Percentiles rank a stretch among this genome's conserved stretches.
These are phyloP conservation scores for Alternaria sp. DNA, from an alignment of 2,329 filamentous ascomycete species.

Conservation along the genomic window DNA sequence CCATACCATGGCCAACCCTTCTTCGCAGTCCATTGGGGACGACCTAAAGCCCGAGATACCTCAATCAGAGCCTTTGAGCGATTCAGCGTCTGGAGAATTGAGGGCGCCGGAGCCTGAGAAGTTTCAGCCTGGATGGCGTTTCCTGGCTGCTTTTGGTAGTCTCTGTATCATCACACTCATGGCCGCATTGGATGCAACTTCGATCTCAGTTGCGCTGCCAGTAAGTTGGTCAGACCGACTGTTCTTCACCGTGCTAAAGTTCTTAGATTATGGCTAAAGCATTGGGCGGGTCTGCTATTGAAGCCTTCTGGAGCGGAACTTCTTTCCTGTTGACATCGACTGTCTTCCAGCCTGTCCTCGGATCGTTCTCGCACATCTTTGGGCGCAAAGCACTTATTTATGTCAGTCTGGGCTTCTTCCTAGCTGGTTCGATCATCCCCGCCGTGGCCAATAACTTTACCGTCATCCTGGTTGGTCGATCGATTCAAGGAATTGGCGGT, in stretches of 20 bases:
- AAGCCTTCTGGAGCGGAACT: conserved; percentile 56
- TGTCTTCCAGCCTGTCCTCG: conserved; percentile 53
- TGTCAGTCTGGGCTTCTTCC: conserved; percentile 48
- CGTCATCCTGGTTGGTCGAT: conserved; percentile 49
- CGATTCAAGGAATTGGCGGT: conserved; percentile 54
- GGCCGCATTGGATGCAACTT: conserved; percentile 72
- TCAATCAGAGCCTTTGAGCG: conserved; percentile 8
- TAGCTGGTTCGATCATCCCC: conserved; percentile 48
- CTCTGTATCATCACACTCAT: conserved; percentile 67
- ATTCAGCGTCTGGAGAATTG: conserved; percentile 21
- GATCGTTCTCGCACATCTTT: conserved; percentile 53
- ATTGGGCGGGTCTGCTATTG: conserved; percentile 49
- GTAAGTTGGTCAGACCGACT: conserved; percentile 27
- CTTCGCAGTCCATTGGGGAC: conserved; percentile 20
- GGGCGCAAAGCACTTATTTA: conserved; percentile 52
- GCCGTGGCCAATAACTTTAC: conserved; percentile 52
- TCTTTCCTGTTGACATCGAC: conserved; percentile 52
- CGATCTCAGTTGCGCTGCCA: conserved; percentile 67
- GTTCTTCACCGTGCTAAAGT: conserved; percentile 8
- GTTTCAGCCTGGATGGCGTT: conserved; percentile 46
- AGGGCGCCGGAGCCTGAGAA: conserved; percentile 20
- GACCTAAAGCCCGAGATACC: conserved; percentile 17
- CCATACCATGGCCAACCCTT: conserved; percentile 19
- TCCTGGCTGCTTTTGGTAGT: conserved; percentile 52
- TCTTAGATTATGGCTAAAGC: conserved; percentile 49